Evolutionary conservation across 2,329 filamentous ascomycete species (phyloP).

Genomic region (Phialophora chinensis): DNA sequence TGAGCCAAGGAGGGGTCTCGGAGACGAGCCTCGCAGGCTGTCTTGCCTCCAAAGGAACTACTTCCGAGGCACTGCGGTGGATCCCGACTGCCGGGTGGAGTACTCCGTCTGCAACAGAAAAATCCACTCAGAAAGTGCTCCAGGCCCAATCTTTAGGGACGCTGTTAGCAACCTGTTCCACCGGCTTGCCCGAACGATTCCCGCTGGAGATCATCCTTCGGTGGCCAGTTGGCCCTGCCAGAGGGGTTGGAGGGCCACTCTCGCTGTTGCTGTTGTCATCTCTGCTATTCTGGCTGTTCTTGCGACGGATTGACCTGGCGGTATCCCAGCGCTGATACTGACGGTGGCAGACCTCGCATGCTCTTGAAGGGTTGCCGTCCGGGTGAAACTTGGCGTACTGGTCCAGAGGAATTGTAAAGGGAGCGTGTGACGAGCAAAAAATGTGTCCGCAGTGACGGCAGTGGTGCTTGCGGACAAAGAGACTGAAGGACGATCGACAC

Average conservation of each 20-base stretch:
- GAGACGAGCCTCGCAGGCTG: constrained; percentile 9
- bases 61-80: constrained; percentile 4
- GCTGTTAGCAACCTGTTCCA: constrained; percentile 59
- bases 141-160: constrained; percentile 66
- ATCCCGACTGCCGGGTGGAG: constrained; percentile 13
- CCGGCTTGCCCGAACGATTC: constrained; percentile 42
- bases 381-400: constrained; percentile 69
- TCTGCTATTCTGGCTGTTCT: constrained; percentile 53
- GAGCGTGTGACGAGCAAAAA: constrained; percentile 66
- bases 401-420: constrained; percentile 64
- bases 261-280: constrained; percentile 32
- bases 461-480: constrained; percentile 69
- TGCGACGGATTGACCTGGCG: constrained; percentile 54
- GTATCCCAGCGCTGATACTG: constrained; percentile 65
- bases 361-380: constrained; percentile 59
- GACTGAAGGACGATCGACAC: constrained; percentile 64
- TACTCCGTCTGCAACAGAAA: constrained; percentile 12
- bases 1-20: background rate
- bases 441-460: constrained; percentile 71
- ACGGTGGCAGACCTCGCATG: constrained; percentile 66
- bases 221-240: constrained; percentile 34
- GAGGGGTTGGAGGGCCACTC: constrained; percentile 34
- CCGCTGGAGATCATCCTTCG: constrained; percentile 37
- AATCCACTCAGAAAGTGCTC: constrained; percentile 62
- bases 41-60: constrained; percentile 12